Base-by-base conservation (phyloP, 352 stramenopile species). In the Halophytophthora polymorphica region DNA sequence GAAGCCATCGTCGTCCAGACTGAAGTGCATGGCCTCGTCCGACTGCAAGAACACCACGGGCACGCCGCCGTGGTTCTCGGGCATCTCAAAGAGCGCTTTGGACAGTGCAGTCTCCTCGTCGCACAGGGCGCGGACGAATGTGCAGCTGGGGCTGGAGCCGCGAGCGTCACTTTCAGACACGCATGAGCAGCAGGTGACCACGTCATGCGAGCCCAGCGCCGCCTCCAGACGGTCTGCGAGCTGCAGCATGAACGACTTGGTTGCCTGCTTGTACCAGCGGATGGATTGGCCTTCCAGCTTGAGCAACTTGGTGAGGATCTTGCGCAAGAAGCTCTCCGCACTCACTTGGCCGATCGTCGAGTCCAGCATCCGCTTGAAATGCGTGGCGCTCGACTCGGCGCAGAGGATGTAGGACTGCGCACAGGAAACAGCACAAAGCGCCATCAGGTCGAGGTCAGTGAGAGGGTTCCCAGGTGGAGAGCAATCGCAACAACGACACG, bases 1-100 rank as follows among this genome's bases (percentile, higher is more conserved):
- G 50, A 93, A 93, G 25, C 81, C 81, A 45, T 92, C 81, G 38
- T 90, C 75, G 33, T 91, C 83, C 17, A 93, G 64, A 69, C 69
- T 76, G 58, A 90, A 92, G 34, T 88, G 70, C 45, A 76, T 84
- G 36, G 73, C 68, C 38, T 88, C 74, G 50, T 90, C 76, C 35
- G 77, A 82, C 38, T 84, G 59, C 14, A 91, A 64, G 48, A 93
- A 92, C 50, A 50, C 73, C 5, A 75, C 40, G 14, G 83, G 81
- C 34, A 90, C 77, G 34, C 83, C 83, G 15, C 83, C 83, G 33
- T 88, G 69, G 67, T 88, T 90, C 4, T 69, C 70, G 2, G 80
- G 75, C 75, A 90, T 87, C 29, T 65, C 66, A 41, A 87, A 93
- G 1, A 93, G 58, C 45, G 71, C 69, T 28, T 68, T 73, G 29